These are phyloP conservation scores for Babjeviella inositovora DNA, from an alignment of 805 yeast species.

Conservation along the genomic window DNA sequence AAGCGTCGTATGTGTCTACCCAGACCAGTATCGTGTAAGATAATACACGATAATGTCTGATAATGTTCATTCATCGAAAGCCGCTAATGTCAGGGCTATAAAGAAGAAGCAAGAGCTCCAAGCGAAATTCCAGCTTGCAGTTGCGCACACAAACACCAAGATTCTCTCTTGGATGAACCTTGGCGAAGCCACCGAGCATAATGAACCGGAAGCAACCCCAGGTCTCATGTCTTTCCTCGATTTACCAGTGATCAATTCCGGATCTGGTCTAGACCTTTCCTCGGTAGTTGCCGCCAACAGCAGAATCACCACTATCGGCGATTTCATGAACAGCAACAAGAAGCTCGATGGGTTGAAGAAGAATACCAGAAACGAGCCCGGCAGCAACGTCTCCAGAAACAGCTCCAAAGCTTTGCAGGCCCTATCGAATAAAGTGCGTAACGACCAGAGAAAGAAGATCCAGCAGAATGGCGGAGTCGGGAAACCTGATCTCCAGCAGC, in stretches of 20 bases:
- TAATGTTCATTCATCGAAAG: no score
- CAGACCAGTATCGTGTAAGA: no score
- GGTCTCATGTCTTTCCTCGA: conserved; percentile 2
- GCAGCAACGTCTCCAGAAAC: no score
- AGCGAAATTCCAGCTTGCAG: conserved; percentile 24
- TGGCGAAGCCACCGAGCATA: conserved; percentile 1
- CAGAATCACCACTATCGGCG: conserved; percentile 4
- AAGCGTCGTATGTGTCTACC: neutral
- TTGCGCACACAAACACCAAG: conserved; percentile 15
- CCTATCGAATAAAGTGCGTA: no score
- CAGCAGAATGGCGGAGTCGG: no score
- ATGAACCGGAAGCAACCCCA: neutral
- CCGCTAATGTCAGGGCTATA: conserved; percentile 20
- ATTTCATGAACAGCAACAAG: conserved; percentile 6
- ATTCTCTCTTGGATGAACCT: conserved; percentile 20
- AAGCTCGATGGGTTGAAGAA: neutral
- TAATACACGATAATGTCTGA: no score
- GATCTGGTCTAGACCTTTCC: conserved; percentile 10
- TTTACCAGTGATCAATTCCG: conserved; percentile 10
- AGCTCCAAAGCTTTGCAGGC: no score
- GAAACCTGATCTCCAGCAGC: no score
- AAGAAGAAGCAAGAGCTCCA: conserved; percentile 28
- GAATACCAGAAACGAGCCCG: neutral
- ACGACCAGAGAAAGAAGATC: no score
- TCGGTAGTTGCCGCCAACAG: conserved; percentile 2